Conservation (phyloP, 1,284 basidiomycete genomes). For the Cryptococcus sp. region DNA sequence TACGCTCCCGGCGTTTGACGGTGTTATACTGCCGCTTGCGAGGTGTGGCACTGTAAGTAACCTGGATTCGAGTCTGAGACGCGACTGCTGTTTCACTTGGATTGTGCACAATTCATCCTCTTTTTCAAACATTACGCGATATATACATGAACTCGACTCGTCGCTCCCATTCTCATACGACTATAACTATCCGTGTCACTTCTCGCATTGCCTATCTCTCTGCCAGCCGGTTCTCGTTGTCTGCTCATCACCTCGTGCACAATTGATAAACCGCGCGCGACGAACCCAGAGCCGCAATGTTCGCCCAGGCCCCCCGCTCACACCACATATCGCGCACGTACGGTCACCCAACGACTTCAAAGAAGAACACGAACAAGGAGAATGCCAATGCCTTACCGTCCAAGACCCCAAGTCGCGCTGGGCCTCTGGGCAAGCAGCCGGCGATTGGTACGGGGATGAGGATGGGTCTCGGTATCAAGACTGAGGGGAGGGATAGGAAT, state of each 20-base stretch:
- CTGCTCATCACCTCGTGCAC: background rate
- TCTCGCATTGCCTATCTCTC: background rate
- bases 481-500: conserved; percentile 33
- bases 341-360: conserved; percentile 17
- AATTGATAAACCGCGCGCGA: background rate
- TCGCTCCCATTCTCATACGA: background rate
- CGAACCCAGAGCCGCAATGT: conserved; percentile 21
- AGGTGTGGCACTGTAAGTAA: conserved; percentile 13
- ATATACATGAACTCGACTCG: background rate
- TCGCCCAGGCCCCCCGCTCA: conserved; percentile 29
- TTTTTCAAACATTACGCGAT: background rate
- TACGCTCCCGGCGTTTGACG: conserved; percentile 4
- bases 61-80: too few relatives aligned
- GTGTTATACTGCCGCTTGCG: background rate
- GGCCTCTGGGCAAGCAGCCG: conserved; percentile 11
- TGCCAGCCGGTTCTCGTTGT: background rate
- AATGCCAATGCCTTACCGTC: conserved; percentile 34
- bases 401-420: conserved; percentile 35
- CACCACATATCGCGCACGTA: conserved; percentile 24
- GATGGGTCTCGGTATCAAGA: conserved; percentile 28
- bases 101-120: background rate
- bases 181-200: background rate
- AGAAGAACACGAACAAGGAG: conserved; percentile 36
- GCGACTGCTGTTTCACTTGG: background rate
- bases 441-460: conserved; percentile 18